A percentile compares a stretch with the other conserved stretches of the same genome.
Conservation (phyloP, 352 stramenopile genomes). For the Globisporangium takayamanum region DNA sequence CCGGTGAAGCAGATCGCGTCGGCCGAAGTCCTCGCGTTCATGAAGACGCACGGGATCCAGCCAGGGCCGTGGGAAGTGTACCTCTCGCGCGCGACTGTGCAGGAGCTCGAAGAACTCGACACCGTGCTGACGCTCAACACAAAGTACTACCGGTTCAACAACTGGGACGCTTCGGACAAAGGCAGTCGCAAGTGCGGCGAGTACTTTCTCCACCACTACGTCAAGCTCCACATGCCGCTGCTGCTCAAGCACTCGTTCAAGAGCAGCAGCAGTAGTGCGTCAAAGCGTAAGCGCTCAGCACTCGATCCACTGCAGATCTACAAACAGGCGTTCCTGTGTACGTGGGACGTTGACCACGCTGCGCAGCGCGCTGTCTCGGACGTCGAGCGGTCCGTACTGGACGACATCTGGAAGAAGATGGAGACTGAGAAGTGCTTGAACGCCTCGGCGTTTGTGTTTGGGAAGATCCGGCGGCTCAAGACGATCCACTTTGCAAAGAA, state of each 20-base stretch:
- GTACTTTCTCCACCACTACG: slow-evolving; percentile 81
- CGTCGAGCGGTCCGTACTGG: slow-evolving; percentile 61
- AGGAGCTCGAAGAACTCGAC: slow-evolving; percentile 72
- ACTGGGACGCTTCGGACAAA: slow-evolving; percentile 68
- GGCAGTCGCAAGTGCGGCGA: slow-evolving; percentile 57
- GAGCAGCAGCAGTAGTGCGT: slow-evolving; percentile 13
- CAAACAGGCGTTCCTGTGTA: slow-evolving; percentile 76
- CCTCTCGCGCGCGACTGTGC: slow-evolving; percentile 44
- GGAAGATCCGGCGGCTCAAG: slow-evolving; percentile 58
- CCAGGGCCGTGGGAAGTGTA: slow-evolving; percentile 79
- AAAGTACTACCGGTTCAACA: slow-evolving; percentile 73
- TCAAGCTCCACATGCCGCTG: slow-evolving; percentile 72
- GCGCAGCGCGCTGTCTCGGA: slow-evolving; percentile 64
- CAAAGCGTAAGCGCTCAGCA: slow-evolving; percentile 53
- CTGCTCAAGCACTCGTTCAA: slow-evolving; percentile 57
- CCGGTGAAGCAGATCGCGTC: slow-evolving; percentile 58
- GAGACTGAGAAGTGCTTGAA: slow-evolving; percentile 63
- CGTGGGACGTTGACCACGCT: slow-evolving; percentile 71
- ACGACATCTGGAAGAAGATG: slow-evolving; percentile 85
- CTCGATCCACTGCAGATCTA: slow-evolving; percentile 46
- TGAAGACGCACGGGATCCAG: slow-evolving; percentile 73
- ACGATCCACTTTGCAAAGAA: slow-evolving; percentile 64
- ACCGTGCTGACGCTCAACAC: slow-evolving; percentile 61
- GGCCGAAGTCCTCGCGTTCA: slow-evolving; percentile 64
- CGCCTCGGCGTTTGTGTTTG: slow-evolving; percentile 63